Base-by-base conservation (phyloP, 192 early-diverging fungal species). In the Gamsiella multidivaricata region DNA sequence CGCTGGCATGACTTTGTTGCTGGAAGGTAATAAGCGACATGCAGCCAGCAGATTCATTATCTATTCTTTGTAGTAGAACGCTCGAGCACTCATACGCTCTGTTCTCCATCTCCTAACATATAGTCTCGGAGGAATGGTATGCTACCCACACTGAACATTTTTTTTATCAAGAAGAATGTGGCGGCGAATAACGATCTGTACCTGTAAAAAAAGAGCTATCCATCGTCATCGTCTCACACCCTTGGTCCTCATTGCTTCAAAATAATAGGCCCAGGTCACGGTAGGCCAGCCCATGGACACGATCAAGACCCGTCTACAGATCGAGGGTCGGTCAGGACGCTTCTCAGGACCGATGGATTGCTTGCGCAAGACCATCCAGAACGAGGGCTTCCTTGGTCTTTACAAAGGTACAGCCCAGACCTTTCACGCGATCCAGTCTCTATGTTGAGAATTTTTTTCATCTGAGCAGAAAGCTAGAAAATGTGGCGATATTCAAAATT, bases 221-320 rank as follows among this genome's bases (percentile, higher is more conserved):
- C 11, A 7, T n/a, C n/a, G n/a, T n/a, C n/a, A 12, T 45, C 29
- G 7, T 47, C 3, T n/a, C 31, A 9, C 56, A 25, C 11, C 5
- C n/a, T 58, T 15, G 9, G 42, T 29, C 23, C 10, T 42, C 3
- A 43, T 18, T 3, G 49, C 42, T 3, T 31, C 15, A 25, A 28
- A 28, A 31, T 54, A 17, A n/a, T 69, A 81, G 81, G 71, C 82
- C 18, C 82, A 83, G 57, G 82, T 83, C 3, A 54, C 69, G 46
- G 62, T 80, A n/a, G 93, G 94, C 0, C 94, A 96, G 55, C 94
- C 94, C 18, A 85, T 96, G 60, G 94, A 96, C 58, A 95, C 93
- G 0, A 86, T 96, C 80, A 96, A 96, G 85, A 91, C 91, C 34
- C 90, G 94, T 26, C 70, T 92, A 51, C 91, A 93, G 65, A 69